A percentile compares a stretch with the other conserved stretches of the same genome.
Conservation (phyloP, 306 rosid species). For the Bauhinia variegata region DNA sequence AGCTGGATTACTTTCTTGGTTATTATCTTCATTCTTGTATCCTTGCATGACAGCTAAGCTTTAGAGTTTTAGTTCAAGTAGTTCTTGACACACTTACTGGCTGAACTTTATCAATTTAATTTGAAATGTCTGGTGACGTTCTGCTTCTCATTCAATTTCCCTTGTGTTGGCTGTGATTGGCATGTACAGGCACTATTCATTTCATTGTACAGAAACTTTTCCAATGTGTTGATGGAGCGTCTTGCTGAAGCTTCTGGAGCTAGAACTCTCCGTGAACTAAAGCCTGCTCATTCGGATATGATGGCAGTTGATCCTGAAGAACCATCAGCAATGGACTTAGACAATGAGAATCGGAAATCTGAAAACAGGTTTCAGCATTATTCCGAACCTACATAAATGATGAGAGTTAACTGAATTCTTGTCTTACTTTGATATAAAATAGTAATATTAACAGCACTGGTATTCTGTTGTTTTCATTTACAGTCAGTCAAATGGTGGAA, state of each 20-base stretch:
- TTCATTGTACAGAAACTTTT: slow-evolving; percentile 75
- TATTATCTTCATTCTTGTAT: slow-evolving; percentile 4
- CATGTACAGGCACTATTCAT: slow-evolving; percentile 72
- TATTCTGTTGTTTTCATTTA: slow-evolving; percentile 28
- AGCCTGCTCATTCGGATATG: slow-evolving; percentile 58
- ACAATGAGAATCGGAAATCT: slow-evolving; percentile 65
- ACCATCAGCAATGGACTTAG: slow-evolving; percentile 80
- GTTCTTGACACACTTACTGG: slow-evolving; percentile 6
- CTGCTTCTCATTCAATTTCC: slow-evolving; percentile 31
- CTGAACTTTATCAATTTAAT: background rate
- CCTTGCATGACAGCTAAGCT: slow-evolving; percentile 23
- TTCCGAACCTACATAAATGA: background rate
- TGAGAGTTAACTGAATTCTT: background rate
- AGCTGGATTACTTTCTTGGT: slow-evolving; percentile 8
- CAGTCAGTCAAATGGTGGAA: slow-evolving; percentile 81
- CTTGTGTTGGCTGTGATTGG: slow-evolving; percentile 33
- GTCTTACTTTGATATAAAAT: slow-evolving; percentile 6
- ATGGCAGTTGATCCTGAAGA: slow-evolving; percentile 80
- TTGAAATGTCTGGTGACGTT: slow-evolving; percentile 15
- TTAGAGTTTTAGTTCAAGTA: slow-evolving; percentile 11
- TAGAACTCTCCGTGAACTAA: slow-evolving; percentile 66
- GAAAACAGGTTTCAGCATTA: slow-evolving; percentile 61
- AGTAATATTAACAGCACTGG: slow-evolving; percentile 13
- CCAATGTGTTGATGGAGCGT: slow-evolving; percentile 72
- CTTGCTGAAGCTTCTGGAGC: slow-evolving; percentile 72